Base-by-base conservation (phyloP, 352 stramenopile genomes). In the Phytophthora sp. region DNA sequence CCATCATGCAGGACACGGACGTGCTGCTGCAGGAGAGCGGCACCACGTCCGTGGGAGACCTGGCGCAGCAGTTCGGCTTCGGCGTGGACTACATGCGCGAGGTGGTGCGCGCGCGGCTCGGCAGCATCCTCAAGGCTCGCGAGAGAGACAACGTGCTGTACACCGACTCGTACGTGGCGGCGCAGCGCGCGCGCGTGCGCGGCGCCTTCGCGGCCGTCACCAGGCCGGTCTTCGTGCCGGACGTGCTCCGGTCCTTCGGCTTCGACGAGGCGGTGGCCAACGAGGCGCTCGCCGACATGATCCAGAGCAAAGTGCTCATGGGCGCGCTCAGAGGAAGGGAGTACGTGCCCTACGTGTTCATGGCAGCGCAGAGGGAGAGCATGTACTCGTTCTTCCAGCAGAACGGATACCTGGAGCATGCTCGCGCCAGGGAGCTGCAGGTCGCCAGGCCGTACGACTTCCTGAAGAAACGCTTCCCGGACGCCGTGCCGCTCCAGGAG, bases 361-460 rank as follows among this genome's bases (percentile, higher is more conserved):
- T 94, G 44, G 82, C 81, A 5, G 74, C 81, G 1, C 87, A 95
- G 67, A 76, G 82, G 11, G 75, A 86, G 57, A 85, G 72, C 39
- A 82, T 94, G 74, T 89, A 84, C 68, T 89, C 78, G n/a, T 95
- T 95, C 55, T 95, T 94, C 54, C 74, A 89, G 66, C 74, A 93
- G 57, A 95, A 95, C 51, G 82, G 83, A 24, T 95, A 89, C 55
- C 53, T 94, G 26, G 77, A 89, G 27, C 73, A 93, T 46, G 43
- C 71, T 10, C 66, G 84, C 35, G 83, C 87, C 1, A 43, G 64
- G 32, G 68, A 91, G 51, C 57, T 92, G 51, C 77, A 94, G 41
- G 78, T 92, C 20, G 46, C 75, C 13, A 72, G 83, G 4, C 82
- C 87, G 8, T 91, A 77, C 30, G 83, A 95, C 18, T 94, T 93